Evolutionary conservation across 164 flowering plant genomes (phyloP), one percentile per base, ranked within the genome.

Genomic region (Tetracentron sinense): DNA sequence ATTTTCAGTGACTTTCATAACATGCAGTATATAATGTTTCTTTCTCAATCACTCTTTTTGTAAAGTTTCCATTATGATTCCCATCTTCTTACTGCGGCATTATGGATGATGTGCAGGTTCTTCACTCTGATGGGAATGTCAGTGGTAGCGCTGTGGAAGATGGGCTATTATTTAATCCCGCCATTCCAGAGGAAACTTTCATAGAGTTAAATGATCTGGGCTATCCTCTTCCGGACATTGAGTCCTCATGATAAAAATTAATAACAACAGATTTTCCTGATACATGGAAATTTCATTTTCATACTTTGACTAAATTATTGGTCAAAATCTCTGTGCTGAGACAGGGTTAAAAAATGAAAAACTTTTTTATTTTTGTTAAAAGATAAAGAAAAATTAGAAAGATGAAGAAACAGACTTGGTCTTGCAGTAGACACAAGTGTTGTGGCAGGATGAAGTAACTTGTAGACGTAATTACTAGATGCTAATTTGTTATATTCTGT

Each of bases 151-250:
- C 33, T 28, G 33, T 48, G 29, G 31, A n/a, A 31, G 56, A 64
- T 26, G 48, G 64, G 35, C 29, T 42, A 46, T 28, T 17, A 22
- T 44, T 47, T 6, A 19, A 56, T 35, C 23, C 58, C 10, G 42
- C 47, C 1, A 35, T 70, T 60, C 31, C 42, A 14, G 69, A 61
- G 50, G 74, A 59, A 15, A 58, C 61, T 51, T 71, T 54, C 66
- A 54, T 71, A 3, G 70, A 71, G 52, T 42, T 71, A 14, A 21
- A 71, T 38, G 74, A 59, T 62, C 56, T 69, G 22, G 21, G 56
- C 28, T 21, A 25, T 25, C 67, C 67, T 38, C 58, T 69, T 50
- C 17, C 31, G 6, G 51, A n/a, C 42, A 17, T 51, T 63, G 58
- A 42, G 57, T 51, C 67, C 16, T 62, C 31, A n/a, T 58, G 54